Base-by-base conservation (phyloP, 495 filamentous ascomycete genomes). In the Aspergillus funiculosus region DNA sequence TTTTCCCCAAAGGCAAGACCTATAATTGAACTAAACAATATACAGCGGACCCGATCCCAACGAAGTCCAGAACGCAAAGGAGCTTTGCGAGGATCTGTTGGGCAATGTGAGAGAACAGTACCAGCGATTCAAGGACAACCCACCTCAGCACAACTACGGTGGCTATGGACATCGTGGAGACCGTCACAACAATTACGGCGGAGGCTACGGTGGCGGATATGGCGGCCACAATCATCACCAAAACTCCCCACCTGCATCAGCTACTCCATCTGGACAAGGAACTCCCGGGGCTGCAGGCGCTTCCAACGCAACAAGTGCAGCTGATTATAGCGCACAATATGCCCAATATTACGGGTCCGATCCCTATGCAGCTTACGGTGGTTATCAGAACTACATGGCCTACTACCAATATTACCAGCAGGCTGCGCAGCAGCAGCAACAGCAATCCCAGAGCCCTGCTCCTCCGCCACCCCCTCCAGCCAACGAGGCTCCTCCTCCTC, bases 301-400 rank as follows among this genome's bases (percentile, higher is more conserved):
- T n/a, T n/a, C n/a, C n/a, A n/a, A n/a, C n/a, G n/a, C n/a, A 4
- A 67, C 76, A 29, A 66, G 54, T 27, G 48, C 68, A 70, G 60
- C 69, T 2, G 73, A 80, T 53, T 94, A 94, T 60, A 78, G 77
- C 35, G 82, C 86, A 18, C 85, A 89, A 43, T 94, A 95, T 62
- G 86, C 87, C 4, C 86, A 89, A 64, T 90, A 91, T 52, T 88
- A 89, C 47, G 69, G 67, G 54, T 71, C 77, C 27, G 92, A 98
- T 52, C 91, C 91, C 0, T 98, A 96, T 61, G 89, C 87, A 3
- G 82, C 86, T 20, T 96, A 94, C 50, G 92, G 92, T 45, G 92
- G 92, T 19, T 92, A 92, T 57, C 74, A 79, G 51, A 81, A 78
- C 29, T 90, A 94, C 46, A 71, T 86, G 38, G 67, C 69, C 26